Conservation (phyloP, 2,329 filamentous ascomycete genomes). For the Pleurostoma richardsiae region DNA sequence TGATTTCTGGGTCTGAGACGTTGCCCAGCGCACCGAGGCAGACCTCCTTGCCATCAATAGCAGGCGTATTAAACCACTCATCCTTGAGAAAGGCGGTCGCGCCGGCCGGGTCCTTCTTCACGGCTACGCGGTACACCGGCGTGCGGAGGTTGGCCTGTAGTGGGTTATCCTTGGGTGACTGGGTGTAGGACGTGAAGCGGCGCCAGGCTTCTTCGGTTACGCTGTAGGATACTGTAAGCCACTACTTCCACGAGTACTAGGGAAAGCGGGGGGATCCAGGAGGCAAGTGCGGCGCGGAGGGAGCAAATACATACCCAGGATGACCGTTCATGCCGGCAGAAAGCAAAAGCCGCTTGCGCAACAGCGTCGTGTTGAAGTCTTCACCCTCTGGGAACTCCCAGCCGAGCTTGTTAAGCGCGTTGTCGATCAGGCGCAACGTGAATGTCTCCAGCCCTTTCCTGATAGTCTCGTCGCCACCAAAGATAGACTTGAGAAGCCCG, state of each 20-base stretch:
- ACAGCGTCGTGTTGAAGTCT: conserved; percentile 74
- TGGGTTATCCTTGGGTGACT: conserved; percentile 59
- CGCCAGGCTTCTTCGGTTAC: conserved; percentile 68
- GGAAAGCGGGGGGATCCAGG: conserved; percentile 2
- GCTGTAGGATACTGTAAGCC: conserved; percentile 30
- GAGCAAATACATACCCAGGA: conserved; percentile 50
- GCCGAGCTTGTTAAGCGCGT: conserved; percentile 72
- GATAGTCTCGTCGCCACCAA: conserved; percentile 69
- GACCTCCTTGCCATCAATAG: conserved; percentile 88
- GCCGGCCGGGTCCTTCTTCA: conserved; percentile 64
- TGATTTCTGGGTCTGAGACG: conserved; percentile 62
- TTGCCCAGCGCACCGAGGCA: conserved; percentile 72
- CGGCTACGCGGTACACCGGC: conserved; percentile 73
- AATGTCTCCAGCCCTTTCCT: conserved; percentile 73
- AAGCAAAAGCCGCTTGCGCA: conserved; percentile 75
- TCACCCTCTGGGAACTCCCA: conserved; percentile 80
- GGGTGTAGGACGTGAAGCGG: conserved; percentile 75
- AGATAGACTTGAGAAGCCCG: conserved; percentile 75
- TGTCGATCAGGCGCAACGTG: conserved; percentile 68
- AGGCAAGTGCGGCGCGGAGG: background rate
- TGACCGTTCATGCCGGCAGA: conserved; percentile 75
- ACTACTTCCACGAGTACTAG: background rate
- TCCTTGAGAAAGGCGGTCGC: conserved; percentile 73
- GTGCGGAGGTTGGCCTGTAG: conserved; percentile 79
- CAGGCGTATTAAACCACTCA: conserved; percentile 77